Percentiles rank a stretch among this genome's conserved stretches.
Conservation (phyloP, 192 early-diverging fungal genomes). For the Diversispora epigaea region DNA sequence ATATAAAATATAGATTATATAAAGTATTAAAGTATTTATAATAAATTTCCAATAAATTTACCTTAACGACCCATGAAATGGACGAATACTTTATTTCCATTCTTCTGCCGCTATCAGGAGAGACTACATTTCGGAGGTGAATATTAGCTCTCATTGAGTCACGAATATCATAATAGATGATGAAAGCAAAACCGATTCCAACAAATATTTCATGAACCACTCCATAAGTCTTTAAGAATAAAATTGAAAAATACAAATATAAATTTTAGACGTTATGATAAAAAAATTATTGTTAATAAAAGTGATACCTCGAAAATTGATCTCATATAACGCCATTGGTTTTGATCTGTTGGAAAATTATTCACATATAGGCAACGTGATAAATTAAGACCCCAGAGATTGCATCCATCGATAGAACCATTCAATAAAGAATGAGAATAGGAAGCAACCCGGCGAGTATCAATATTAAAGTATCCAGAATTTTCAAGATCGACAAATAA, state of each 20-base stretch:
- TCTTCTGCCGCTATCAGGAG: not conserved
- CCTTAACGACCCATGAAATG: not conserved
- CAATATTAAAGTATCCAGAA: no score
- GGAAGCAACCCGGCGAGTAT: no score
- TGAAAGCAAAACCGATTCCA: constrained; percentile 13
- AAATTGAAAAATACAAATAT: not conserved
- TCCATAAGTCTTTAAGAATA: not conserved
- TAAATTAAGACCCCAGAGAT: no score
- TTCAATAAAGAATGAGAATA: no score
- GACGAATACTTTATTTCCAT: not conserved
- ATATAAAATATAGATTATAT: constrained; percentile 32
- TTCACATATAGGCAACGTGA: no score
- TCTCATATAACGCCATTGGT: not conserved
- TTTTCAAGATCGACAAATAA: no score
- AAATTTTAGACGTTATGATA: not conserved
- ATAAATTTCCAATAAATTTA: constrained; percentile 3
- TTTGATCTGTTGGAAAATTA: no score
- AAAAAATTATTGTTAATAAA: not conserved
- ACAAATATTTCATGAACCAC: constrained; percentile 2
- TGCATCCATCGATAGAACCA: no score
- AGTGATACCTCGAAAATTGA: not conserved
- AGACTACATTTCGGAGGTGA: not conserved
- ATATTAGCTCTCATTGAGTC: constrained; percentile 14
- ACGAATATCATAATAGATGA: constrained; percentile 23
- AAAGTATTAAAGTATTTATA: constrained; percentile 18